Evolutionary conservation across 805 yeast genomes (phyloP).

Genomic region (Metschnikowia corniflorae): DNA sequence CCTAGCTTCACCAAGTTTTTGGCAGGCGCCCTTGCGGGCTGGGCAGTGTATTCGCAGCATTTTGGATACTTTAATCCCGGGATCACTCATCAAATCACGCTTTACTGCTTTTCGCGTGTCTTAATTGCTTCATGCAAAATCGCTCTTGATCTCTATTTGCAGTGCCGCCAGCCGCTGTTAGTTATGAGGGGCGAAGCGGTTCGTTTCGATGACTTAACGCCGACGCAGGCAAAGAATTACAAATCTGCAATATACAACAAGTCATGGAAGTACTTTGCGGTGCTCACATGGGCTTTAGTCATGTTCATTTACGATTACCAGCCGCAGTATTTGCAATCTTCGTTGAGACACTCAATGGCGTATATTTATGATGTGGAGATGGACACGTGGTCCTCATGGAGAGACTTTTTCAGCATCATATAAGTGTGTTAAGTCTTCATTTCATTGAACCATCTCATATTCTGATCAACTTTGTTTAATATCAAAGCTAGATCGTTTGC

Average conservation of each 20-base stretch:
- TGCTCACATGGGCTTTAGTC: constrained; percentile 67
- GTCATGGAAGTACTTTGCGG: constrained; percentile 59
- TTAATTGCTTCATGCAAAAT: constrained; percentile 58
- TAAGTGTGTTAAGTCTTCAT: too few species aligned
- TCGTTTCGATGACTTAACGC: constrained; percentile 26
- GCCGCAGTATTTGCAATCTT: constrained; percentile 58
- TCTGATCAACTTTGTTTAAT: too few species aligned
- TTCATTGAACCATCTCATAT: too few species aligned
- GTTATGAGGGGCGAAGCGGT: constrained; percentile 19
- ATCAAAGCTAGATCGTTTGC: too few species aligned
- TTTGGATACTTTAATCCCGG: constrained; percentile 43
- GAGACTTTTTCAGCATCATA: constrained; percentile 38
- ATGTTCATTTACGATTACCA: constrained; percentile 67
- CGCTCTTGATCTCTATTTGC: constrained; percentile 37
- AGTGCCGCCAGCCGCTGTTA: constrained; percentile 34
- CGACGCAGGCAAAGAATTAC: constrained; percentile 32
- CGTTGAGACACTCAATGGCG: constrained; percentile 65
- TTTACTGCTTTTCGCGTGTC: constrained; percentile 70
- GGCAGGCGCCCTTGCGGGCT: constrained; percentile 40
- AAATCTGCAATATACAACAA: constrained; percentile 28
- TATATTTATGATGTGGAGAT: constrained; percentile 63
- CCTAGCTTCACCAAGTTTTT: constrained; percentile 30
- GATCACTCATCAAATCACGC: constrained; percentile 69
- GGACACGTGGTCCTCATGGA: constrained; percentile 47
- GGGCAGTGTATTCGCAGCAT: constrained; percentile 43